Base-by-base conservation (phyloP, 2,329 filamentous ascomycete genomes). In the Sordariomycetes sp. region DNA sequence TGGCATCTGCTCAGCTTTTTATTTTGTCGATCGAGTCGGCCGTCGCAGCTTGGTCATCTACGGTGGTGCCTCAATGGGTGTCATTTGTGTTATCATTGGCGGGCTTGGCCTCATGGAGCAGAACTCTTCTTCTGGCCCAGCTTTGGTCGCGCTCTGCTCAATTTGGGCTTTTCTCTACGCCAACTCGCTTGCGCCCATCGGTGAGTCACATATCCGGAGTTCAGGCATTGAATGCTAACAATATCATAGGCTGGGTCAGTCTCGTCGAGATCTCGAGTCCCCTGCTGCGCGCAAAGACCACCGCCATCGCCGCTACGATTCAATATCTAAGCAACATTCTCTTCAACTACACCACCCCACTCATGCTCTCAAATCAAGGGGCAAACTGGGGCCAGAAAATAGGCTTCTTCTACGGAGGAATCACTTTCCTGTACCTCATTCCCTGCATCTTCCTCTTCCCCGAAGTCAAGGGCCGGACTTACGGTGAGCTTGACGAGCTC, bases 111-210 rank as follows among this genome's bases (percentile, higher is more conserved):
- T 45, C 51, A 9, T 48, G n/a, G 46, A 63, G 11, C 48, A 47
- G 26, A 42, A 47, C 12, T 56, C 58, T 37, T 54, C 50, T n/a
- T 55, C 58, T 50, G 49, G 50, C 17, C 53, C 58, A 26, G 58
- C 57, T 5, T 57, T 57, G 6, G 51, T 61, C 36, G 52, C 59
- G 3, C 43, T 59, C 17, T 49, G 63, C 39, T 67, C 64, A 49
- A 64, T 60, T 8, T 27, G 25, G 15, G 59, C 66, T 20, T 55
- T 62, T 32, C 62, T 60, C 35, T 49, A 61, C 38, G 47, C 46
- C 25, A 60, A 92, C 60, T 90, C 85, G 0, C 70, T 94, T 21
- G 86, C 25, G 25, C 25, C n/a, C n/a, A n/a, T n/a, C n/a, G n/a
- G n/a, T n/a, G n/a, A n/a, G n/a, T n/a, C n/a, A n/a, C n/a, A n/a